Evolutionary conservation across 345 rosid species (phyloP).

Genomic region (Aethionema arabicum): DNA sequence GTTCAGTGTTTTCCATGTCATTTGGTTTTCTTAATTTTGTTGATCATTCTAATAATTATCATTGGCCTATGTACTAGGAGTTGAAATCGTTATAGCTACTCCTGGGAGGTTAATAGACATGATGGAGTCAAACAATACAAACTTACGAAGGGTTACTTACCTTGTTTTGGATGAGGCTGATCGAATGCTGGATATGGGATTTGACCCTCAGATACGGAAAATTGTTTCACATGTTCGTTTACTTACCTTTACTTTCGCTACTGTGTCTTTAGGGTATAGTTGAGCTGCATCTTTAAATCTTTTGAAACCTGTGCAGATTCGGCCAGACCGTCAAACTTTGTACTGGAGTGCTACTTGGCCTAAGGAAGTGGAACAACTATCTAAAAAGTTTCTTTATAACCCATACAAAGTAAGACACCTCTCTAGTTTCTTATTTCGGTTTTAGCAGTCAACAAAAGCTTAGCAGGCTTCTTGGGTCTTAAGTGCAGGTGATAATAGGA

Average conservation of each 20-base stretch:
- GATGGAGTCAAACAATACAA: constrained; percentile 95
- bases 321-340: constrained; percentile 94
- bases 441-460: constrained; percentile 10
- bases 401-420: constrained; percentile 80
- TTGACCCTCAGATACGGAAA: constrained; percentile 95
- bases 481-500: constrained; percentile 77
- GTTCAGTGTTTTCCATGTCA: constrained; percentile 14
- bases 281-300: constrained; percentile 4
- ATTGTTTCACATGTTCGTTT: constrained; percentile 75
- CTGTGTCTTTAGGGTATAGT: neutral
- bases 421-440: constrained; percentile 1
- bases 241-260: constrained; percentile 2
- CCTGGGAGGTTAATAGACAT: constrained; percentile 99
- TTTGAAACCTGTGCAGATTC: constrained; percentile 56
- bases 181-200: constrained; percentile 99
- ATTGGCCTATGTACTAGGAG: constrained; percentile 49
- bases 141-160: constrained; percentile 91
- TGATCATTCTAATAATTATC: constrained; percentile 10
- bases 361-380: constrained; percentile 91
- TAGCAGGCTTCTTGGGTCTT: constrained; percentile 15
- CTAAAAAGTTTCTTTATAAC: constrained; percentile 86
- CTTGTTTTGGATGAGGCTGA: constrained; percentile 99
- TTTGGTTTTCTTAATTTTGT: neutral
- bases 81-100: constrained; percentile 97
- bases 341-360: constrained; percentile 99